Conservation (phyloP, 2,329 filamentous ascomycete species). For the Arthrobotrys pseudoclavata region DNA sequence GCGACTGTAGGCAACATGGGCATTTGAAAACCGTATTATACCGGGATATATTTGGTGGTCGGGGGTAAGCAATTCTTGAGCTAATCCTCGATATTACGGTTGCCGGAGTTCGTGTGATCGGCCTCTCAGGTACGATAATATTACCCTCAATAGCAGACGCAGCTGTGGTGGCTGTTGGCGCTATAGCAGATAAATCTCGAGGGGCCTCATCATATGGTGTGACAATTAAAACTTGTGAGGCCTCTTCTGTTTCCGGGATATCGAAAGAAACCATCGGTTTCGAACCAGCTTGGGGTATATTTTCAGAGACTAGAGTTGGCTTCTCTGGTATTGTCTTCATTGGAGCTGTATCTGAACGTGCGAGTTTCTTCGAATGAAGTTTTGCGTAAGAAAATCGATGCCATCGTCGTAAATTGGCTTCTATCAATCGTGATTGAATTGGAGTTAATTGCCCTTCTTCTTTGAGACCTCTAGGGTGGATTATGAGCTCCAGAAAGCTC, state of each 20-base stretch:
- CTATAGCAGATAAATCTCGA: slow-evolving; percentile 8
- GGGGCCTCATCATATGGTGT: neutral
- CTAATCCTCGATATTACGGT: slow-evolving; percentile 13
- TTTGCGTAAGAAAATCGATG: slow-evolving; percentile 49
- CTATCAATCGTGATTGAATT: slow-evolving; percentile 35
- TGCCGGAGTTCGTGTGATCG: neutral
- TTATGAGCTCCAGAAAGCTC: slow-evolving; percentile 25
- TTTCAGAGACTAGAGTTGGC: neutral
- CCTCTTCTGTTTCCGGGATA: slow-evolving; percentile 2
- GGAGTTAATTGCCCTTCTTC: slow-evolving; percentile 15
- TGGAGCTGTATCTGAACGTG: slow-evolving; percentile 8
- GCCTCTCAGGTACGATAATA: slow-evolving; percentile 18
- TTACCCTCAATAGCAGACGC: slow-evolving; percentile 18
- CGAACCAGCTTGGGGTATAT: neutral
- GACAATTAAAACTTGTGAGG: neutral
- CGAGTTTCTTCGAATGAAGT: slow-evolving; percentile 30
- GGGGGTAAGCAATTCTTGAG: slow-evolving; percentile 6
- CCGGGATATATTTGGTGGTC: slow-evolving; percentile 3
- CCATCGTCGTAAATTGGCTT: slow-evolving; percentile 35
- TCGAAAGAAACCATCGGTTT: slow-evolving; percentile 9
- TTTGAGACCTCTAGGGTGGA: slow-evolving; percentile 35
- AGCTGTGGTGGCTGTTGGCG: slow-evolving; percentile 10
- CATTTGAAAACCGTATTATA: slow-evolving; percentile 21
- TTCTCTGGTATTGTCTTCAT: neutral
- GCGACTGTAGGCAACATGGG: slow-evolving; percentile 21